Percentiles rank a stretch among this genome's conserved stretches.
Conservation (phyloP, 257 asterid species). For the Phtheirospermum japonicum region DNA sequence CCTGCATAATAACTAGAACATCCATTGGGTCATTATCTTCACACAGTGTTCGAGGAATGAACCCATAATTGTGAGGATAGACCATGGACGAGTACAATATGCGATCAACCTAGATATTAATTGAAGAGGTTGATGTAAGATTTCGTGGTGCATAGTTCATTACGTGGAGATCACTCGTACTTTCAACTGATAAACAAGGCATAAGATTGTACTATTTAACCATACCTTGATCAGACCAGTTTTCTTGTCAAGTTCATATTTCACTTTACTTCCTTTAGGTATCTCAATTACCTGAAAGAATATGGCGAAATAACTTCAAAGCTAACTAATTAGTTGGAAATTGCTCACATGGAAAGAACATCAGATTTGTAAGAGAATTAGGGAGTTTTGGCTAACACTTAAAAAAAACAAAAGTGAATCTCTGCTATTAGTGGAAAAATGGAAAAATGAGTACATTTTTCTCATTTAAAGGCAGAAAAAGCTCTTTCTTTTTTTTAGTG, state of each 20-base stretch:
- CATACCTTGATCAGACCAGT: slow-evolving; percentile 90
- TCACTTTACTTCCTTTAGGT: slow-evolving; percentile 94
- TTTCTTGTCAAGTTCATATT: slow-evolving; percentile 95
- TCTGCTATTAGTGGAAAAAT: too few species aligned
- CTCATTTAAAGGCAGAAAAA: too few species aligned
- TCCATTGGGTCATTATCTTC: slow-evolving; percentile 99
- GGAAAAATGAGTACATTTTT: too few species aligned
- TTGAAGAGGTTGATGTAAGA: slow-evolving; percentile 1
- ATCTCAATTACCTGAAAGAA: slow-evolving; percentile 81
- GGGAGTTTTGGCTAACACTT: too few species aligned
- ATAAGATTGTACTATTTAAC: slow-evolving; percentile 6
- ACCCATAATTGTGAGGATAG: slow-evolving; percentile 96
- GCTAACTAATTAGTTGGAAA: neutral
- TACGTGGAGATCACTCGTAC: neutral
- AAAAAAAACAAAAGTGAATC: too few species aligned
- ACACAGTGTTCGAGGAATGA: slow-evolving; percentile 90
- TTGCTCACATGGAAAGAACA: neutral
- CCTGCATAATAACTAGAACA: slow-evolving; percentile 96
- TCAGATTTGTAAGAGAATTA: neutral
- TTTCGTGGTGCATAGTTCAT: neutral
- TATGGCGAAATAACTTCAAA: neutral
- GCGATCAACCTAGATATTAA: slow-evolving; percentile 68
- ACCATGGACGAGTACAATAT: slow-evolving; percentile 86
- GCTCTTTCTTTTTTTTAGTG: too few species aligned
- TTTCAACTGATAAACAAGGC: neutral